Conservation (phyloP, 805 yeast genomes). For the Hanseniaspora singularis region DNA sequence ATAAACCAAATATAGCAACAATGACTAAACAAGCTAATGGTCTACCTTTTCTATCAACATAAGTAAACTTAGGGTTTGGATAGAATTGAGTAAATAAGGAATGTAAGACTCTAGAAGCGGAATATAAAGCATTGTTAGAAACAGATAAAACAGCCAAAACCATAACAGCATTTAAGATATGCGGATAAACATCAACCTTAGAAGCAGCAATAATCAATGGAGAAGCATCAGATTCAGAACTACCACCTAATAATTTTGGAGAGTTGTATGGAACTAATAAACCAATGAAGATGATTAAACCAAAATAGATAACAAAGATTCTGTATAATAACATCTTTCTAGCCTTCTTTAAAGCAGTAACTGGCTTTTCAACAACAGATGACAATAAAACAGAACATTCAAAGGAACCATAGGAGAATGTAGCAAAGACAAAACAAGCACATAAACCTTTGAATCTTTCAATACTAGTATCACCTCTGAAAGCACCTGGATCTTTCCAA, state of each 20-base stretch:
- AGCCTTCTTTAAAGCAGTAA: constrained; percentile 41
- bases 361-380: constrained; percentile 39
- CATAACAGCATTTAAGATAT: constrained; percentile 63
- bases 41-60: constrained; percentile 47
- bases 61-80: constrained; percentile 36
- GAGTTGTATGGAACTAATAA: constrained; percentile 46
- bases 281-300: constrained; percentile 43
- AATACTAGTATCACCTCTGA: constrained; percentile 28
- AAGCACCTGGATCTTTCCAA: constrained; percentile 47
- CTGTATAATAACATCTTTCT: constrained; percentile 44
- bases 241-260: constrained; percentile 30
- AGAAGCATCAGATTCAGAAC: constrained; percentile 34
- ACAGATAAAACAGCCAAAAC: constrained; percentile 62
- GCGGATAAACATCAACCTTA: constrained; percentile 54
- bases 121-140: constrained; percentile 64
- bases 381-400: constrained; percentile 42
- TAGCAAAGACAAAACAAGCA: constrained; percentile 42
- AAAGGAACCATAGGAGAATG: constrained; percentile 51
- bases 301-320: constrained; percentile 42
- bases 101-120: constrained; percentile 59
- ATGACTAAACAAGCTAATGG: constrained; percentile 45
- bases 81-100: constrained; percentile 42
- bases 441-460: constrained; percentile 46
- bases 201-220: constrained; percentile 38
- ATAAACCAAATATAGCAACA: constrained; percentile 44